Evolutionary conservation across 495 filamentous ascomycete genomes (phyloP), one percentile per base, ranked within the genome.

Genomic region (Poronia punctata): DNA sequence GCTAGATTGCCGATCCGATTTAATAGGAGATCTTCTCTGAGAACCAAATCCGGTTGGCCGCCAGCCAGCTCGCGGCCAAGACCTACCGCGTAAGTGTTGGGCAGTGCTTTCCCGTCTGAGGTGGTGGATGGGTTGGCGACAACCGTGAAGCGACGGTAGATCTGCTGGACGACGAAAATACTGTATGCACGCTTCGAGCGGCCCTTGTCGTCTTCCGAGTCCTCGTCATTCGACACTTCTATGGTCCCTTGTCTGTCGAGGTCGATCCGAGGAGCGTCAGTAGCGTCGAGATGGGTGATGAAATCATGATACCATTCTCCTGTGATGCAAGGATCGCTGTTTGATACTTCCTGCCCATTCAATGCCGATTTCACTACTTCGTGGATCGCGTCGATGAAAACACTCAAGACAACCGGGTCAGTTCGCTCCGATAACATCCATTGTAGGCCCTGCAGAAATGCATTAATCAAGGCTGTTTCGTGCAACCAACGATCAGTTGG

Each of bases 71-170:
- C 41, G 4, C 29, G 24, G 10, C 40, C 28, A 15, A 58, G 46
- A 18, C 27, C 34, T 24, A 54, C 23, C 15, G 15, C 19, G 8
- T 2, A 33, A 18, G 8, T 22, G 33, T 15, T 30, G 12, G 8
- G 5, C 3, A 16, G 15, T 26, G 7, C 1, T 32, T 12, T 24
- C 33, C 1, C 29, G 28, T 27, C 18, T 18, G 17, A 4, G 5
- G 1, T 8, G 7, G 7, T 9, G 11, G 29, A 8, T 3, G 31
- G 40, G 16, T 24, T 32, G 15, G 30, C 8, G 28, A 49, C 25
- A 10, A 15, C 26, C 1, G 54, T 58, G 17, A 57, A 56, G 19
- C 52, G 54, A 32, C 49, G 57, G 20, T 53, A 58, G 18, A 60
- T 37, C 10, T 60, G 54, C 17, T 29, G 42, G 25, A 56, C 49